Percentiles rank a stretch among this genome's conserved stretches.
Evolutionary conservation across 306 rosid species (phyloP).

Genomic region (Herpetospermum pedunculosum): DNA sequence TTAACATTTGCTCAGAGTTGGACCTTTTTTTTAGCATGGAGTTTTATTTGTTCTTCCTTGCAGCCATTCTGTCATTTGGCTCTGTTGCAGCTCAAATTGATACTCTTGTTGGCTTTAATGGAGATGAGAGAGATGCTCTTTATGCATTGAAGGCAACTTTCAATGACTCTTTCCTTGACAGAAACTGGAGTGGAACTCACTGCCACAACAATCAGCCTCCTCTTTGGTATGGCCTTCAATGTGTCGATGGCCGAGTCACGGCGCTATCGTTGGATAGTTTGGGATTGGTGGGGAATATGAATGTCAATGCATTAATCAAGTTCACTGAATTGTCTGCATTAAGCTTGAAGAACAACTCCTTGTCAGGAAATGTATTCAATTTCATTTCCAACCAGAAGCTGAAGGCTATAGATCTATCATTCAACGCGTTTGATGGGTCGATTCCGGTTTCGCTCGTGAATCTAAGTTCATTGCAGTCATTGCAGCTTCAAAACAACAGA

Average conservation of each 20-base stretch:
- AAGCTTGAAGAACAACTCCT: constrained; percentile 33
- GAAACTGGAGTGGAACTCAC: constrained; percentile 28
- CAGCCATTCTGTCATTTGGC: neutral
- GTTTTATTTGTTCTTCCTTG: neutral
- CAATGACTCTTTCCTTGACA: constrained; percentile 20
- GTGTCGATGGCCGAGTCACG: constrained; percentile 20
- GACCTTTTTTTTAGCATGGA: constrained; percentile 2
- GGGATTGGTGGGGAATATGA: constrained; percentile 17
- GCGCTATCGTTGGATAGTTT: constrained; percentile 15
- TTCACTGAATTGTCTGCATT: constrained; percentile 25
- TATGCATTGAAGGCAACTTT: constrained; percentile 22
- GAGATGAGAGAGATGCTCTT: constrained; percentile 32
- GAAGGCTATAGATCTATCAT: constrained; percentile 27
- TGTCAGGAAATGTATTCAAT: constrained; percentile 19
- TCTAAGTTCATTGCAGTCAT: constrained; percentile 19
- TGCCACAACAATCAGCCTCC: constrained; percentile 18
- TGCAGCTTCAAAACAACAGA: constrained; percentile 28
- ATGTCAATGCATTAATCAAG: constrained; percentile 1
- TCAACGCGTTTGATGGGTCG: constrained; percentile 18
- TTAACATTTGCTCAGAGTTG: neutral
- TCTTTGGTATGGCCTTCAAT: constrained; percentile 37
- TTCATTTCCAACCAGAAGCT: constrained; percentile 23
- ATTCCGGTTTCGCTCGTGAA: constrained; percentile 19
- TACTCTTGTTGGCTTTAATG: neutral
- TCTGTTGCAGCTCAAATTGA: constrained; percentile 19